Evolutionary conservation across 2,329 filamentous ascomycete genomes (phyloP).

Genomic region (Neocucurbitaria cava): DNA sequence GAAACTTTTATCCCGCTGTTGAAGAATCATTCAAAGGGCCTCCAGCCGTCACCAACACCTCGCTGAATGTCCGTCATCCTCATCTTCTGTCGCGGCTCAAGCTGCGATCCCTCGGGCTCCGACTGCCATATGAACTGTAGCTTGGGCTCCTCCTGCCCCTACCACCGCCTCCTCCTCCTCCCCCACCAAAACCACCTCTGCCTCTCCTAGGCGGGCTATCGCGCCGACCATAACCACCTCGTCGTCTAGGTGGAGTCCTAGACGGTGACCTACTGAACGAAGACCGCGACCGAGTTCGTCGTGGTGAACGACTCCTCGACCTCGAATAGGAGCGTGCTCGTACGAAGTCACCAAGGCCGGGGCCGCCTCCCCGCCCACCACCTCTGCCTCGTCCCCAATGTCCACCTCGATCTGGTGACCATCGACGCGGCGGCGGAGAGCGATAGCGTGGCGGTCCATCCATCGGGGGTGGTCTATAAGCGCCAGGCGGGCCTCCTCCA

Average conservation of each 20-base stretch:
- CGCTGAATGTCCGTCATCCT: neutral
- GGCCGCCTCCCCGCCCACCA: constrained; percentile 46
- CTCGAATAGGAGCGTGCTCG: constrained; percentile 37
- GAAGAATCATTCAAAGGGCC: neutral
- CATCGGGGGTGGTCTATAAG: constrained; percentile 47
- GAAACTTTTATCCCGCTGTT: neutral
- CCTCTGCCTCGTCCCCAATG: constrained; percentile 40
- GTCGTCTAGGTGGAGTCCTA: constrained; percentile 37
- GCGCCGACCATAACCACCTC: constrained; percentile 19
- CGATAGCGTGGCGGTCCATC: constrained; percentile 37
- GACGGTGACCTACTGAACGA: constrained; percentile 50
- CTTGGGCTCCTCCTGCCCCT: constrained; percentile 64
- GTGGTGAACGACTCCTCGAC: constrained; percentile 53
- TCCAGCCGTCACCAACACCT: neutral
- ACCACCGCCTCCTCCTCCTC: constrained; percentile 35
- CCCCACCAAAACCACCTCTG: constrained; percentile 21
- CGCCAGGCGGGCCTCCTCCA: constrained; percentile 45
- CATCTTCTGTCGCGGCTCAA: constrained; percentile 47
- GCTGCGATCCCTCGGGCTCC: constrained; percentile 54
- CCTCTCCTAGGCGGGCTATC: constrained; percentile 22
- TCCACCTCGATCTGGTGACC: constrained; percentile 24
- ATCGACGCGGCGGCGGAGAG: constrained; percentile 52
- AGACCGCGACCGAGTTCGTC: constrained; percentile 51
- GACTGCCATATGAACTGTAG: constrained; percentile 69
- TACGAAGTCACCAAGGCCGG: constrained; percentile 42